phyloP scores from a whole-genome alignment of 139 green algal genomes.

The Tetradesmus obliquus region DNA sequence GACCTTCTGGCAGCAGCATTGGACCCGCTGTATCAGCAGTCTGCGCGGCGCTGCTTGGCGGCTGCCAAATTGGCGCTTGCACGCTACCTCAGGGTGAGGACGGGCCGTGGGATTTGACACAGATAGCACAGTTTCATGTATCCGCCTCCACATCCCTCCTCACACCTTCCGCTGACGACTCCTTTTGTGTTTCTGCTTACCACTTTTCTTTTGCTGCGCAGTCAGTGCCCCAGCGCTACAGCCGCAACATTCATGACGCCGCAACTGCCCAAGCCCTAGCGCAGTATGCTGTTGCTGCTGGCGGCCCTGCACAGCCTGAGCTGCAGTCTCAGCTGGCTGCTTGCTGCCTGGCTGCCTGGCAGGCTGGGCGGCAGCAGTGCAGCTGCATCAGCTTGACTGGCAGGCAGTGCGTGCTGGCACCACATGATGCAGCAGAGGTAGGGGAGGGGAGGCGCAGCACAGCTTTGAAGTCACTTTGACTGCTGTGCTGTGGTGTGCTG shows the following conservation, averaged over 20 bases:
- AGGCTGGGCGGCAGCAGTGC: slow-evolving; percentile 24
- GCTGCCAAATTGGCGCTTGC: neutral
- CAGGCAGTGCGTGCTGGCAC: neutral
- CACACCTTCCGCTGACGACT: too few species aligned
- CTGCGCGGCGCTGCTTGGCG: neutral
- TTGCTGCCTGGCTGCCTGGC: neutral
- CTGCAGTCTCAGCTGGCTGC: neutral
- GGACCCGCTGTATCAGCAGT: slow-evolving; percentile 16
- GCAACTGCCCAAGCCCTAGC: neutral
- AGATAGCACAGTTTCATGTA: too few species aligned
- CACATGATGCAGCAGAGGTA: neutral
- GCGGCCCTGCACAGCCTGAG: slow-evolving; percentile 2
- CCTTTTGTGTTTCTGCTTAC: neutral
- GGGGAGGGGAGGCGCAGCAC: too few species aligned
- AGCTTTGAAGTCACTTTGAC: too few species aligned
- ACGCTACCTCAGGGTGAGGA: neutral
- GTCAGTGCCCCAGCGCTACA: slow-evolving; percentile 8
- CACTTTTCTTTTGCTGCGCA: neutral
- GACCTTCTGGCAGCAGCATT: slow-evolving; percentile 35
- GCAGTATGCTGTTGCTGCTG: slow-evolving; percentile 6
- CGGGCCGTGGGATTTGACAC: neutral
- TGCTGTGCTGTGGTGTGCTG: neutral
- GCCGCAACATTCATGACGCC: neutral
- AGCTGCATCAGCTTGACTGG: neutral
- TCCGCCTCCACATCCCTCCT: too few species aligned